Base-by-base conservation (phyloP, 2,329 filamentous ascomycete species). In the Rhynchosporium graminicola region DNA sequence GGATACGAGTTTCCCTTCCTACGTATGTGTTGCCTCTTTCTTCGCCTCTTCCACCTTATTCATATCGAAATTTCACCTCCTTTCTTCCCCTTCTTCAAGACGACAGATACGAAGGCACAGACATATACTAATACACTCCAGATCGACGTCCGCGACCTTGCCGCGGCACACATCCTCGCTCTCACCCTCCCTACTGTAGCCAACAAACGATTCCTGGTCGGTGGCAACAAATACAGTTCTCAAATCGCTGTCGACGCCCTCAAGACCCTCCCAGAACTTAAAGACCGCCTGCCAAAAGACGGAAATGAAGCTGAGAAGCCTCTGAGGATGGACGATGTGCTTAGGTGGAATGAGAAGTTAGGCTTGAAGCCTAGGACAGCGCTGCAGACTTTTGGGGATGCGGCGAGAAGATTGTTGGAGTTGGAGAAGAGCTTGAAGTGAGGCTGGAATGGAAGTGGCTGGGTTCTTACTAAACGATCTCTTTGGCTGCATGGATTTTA, bases 81-180 rank as follows among this genome's bases (percentile, higher is more conserved):
- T 12, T 7, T 40, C 20, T 20, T 20, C 20, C 20, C 20, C 20
- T 20, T 20, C 20, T 43, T 43, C 40, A 43, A 43, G 40, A 12
- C 7, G 40, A 43, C 10, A 13, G 40, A 12, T 13, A n/a, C 4
- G 13, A 43, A 20, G 20, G 8, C 40, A 9, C 13, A n/a, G 15
- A 43, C 7, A 9, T 46, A 46, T 10, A 51, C 20, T 36, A 28
- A 48, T 8, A 33, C 12, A 13, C 38, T 20, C 20, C 4, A 68
- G 58, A 69, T 73, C 50, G 71, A 73, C 56, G 71, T 69, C 40
- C 70, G 71, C 50, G 71, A 73, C 59, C 64, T 73, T 1, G 69
- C 70, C 12, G 62, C 62, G 20, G 70, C 71, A 3, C 71, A 73
- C 47, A 69, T 72, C 58, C 62, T 61, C 55, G 63, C 68, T 2